Percentiles rank a stretch among this genome's conserved stretches.
These are phyloP conservation scores for Agrostemma githago DNA, from an alignment of 148 eudicot genomes.

Conservation along the genomic window DNA sequence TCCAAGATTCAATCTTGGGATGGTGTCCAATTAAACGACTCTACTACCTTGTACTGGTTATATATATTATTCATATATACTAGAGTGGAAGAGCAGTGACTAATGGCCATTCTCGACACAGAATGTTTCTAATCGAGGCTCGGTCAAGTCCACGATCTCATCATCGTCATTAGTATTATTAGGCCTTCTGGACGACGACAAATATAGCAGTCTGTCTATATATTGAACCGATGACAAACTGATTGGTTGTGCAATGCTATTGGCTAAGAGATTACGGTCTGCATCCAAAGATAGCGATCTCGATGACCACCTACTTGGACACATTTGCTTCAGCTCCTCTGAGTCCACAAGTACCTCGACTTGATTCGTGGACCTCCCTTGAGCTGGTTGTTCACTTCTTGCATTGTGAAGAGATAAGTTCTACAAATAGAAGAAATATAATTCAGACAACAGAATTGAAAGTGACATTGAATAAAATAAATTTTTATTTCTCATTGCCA, in stretches of 20 bases:
- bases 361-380: conserved; percentile 25
- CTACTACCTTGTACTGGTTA: not conserved
- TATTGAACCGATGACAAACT: conserved; percentile 28
- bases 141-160: conserved; percentile 56
- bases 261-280: conserved; percentile 27
- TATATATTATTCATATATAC: not conserved
- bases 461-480: not conserved
- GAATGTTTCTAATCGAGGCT: conserved; percentile 73
- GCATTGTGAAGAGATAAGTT: conserved; percentile 28
- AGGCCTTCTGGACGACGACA: conserved; percentile 32
- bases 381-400: conserved; percentile 11
- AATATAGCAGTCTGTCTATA: conserved; percentile 31
- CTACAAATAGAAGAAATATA: conserved; percentile 25
- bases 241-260: conserved; percentile 26
- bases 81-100: not conserved
- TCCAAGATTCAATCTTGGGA: not conserved
- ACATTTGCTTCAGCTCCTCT: conserved; percentile 49
- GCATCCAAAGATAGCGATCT: conserved; percentile 33
- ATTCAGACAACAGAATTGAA: not conserved
- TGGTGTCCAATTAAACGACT: not conserved
- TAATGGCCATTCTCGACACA: conserved; percentile 28
- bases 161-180: conserved; percentile 34
- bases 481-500: not conserved
- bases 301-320: conserved; percentile 34
- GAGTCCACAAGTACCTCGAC: conserved; percentile 32